Evolutionary conservation across 2,329 filamentous ascomycete genomes (phyloP).

Genomic region (Xylariaceae sp.): DNA sequence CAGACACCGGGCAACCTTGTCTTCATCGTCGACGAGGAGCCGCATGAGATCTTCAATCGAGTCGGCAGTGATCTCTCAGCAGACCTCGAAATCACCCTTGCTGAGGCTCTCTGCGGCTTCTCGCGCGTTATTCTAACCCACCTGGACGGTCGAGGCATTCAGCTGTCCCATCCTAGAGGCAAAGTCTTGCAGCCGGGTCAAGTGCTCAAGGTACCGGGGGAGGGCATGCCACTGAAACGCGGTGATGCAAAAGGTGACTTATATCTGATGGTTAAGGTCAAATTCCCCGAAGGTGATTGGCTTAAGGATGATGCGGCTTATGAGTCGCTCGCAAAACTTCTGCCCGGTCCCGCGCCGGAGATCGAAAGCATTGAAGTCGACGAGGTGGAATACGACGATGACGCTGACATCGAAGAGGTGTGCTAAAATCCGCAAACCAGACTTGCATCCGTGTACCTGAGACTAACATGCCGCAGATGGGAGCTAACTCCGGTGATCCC

Average conservation of each 20-base stretch:
- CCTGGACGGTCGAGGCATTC: conserved; percentile 86
- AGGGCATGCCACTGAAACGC: conserved; percentile 92
- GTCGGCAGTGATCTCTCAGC: conserved; percentile 80
- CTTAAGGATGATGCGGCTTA: conserved; percentile 65
- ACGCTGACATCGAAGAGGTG: conserved; percentile 75
- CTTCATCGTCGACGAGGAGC: conserved; percentile 77
- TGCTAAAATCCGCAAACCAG: conserved; percentile 26
- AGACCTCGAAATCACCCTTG: conserved; percentile 71
- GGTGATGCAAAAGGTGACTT: conserved; percentile 80
- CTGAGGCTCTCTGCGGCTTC: conserved; percentile 83
- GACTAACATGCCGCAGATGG: conserved; percentile 48
- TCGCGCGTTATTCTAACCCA: conserved; percentile 86
- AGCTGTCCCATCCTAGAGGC: conserved; percentile 71
- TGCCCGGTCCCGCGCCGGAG: conserved; percentile 58
- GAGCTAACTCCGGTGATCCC: conserved; percentile 63
- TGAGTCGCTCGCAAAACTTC: conserved; percentile 64
- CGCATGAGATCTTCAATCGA: conserved; percentile 75
- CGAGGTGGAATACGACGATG: conserved; percentile 80
- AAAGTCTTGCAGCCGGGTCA: conserved; percentile 79
- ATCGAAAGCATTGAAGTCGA: conserved; percentile 72
- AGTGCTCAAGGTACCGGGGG: conserved; percentile 75
- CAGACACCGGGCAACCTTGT: conserved; percentile 89
- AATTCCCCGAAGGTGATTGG: conserved; percentile 87
- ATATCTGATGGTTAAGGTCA: conserved; percentile 77
- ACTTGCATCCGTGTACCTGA: not conserved